phyloP scores from a whole-genome alignment of 306 rosid genomes.

The Trifolium fragiferum region DNA sequence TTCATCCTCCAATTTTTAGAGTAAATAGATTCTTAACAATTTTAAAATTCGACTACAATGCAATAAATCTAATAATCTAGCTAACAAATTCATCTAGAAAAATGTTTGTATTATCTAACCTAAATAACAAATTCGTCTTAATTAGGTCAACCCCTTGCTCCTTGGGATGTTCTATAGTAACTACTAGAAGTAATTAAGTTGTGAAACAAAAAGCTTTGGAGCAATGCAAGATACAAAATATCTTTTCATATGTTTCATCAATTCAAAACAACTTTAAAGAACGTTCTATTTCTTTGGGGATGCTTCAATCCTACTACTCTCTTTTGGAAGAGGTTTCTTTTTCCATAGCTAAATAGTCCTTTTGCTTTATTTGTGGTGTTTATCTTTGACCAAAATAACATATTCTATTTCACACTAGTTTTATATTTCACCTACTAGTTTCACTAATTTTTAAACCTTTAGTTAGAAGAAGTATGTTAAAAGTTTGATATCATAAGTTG shows the following conservation, averaged over 20 bases:
- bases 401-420: conserved; percentile 44
- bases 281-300: conserved; percentile 55
- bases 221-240: conserved; percentile 45
- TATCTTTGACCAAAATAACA: conserved; percentile 63
- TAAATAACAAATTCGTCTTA: background rate
- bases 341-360: conserved; percentile 32
- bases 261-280: conserved; percentile 55
- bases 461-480: too few species aligned
- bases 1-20: too few species aligned
- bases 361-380: conserved; percentile 57
- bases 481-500: too few species aligned
- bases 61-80: too few species aligned
- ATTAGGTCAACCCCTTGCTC: background rate
- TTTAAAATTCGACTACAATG: too few species aligned
- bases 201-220: conserved; percentile 36
- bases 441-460: background rate
- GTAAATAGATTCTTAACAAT: too few species aligned
- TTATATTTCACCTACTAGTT: background rate
- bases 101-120: background rate
- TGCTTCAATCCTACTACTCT: conserved; percentile 63
- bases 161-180: background rate
- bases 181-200: background rate
- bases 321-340: conserved; percentile 34
- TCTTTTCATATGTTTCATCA: conserved; percentile 42
- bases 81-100: too few species aligned